phyloP scores from a whole-genome alignment of 768 basidiomycete species.

The Vararia minispora region DNA sequence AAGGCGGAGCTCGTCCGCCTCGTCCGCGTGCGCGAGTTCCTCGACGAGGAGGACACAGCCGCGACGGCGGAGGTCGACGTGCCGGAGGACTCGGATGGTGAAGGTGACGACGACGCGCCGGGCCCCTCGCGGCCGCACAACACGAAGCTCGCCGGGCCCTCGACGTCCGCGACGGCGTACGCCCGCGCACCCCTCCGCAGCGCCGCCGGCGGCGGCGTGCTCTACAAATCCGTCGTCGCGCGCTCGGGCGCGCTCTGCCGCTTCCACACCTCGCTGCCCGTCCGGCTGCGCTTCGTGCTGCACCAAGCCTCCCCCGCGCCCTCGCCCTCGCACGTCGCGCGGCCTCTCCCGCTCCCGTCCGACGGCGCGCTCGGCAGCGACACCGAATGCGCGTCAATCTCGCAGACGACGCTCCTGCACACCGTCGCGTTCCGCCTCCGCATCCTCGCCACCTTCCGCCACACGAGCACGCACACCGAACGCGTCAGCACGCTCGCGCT shows the following conservation, averaged over 20 bases:
- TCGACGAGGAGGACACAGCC: slow-evolving; percentile 4
- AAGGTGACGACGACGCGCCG: slow-evolving; percentile 20
- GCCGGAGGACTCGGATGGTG: slow-evolving; percentile 12
- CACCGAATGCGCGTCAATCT: slow-evolving; percentile 62
- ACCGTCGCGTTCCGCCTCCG: slow-evolving; percentile 68
- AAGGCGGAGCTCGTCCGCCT: slow-evolving; percentile 67
- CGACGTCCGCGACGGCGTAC: slow-evolving; percentile 17
- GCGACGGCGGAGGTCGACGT: slow-evolving; percentile 11
- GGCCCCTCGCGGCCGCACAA: slow-evolving; percentile 17
- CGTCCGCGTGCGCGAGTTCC: slow-evolving; percentile 40
- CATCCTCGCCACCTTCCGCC: slow-evolving; percentile 68
- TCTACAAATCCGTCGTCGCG: slow-evolving; percentile 46
- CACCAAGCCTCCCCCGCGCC: slow-evolving; percentile 45
- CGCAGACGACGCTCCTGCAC: slow-evolving; percentile 76
- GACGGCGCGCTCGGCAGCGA: slow-evolving; percentile 42
- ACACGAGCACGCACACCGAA: slow-evolving; percentile 57
- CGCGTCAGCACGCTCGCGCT: slow-evolving; percentile 51
- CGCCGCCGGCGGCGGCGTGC: slow-evolving; percentile 16
- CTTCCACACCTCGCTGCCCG: slow-evolving; percentile 66
- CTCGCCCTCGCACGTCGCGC: slow-evolving; percentile 37
- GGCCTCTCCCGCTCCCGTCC: slow-evolving; percentile 30
- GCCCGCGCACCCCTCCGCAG: slow-evolving; percentile 15
- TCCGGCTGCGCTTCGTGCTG: slow-evolving; percentile 72
- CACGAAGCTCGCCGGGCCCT: slow-evolving; percentile 11
- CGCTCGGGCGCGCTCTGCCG: slow-evolving; percentile 88